Percentiles rank a stretch among this genome's conserved stretches.
Evolutionary conservation across 257 asterid species (phyloP).

Genomic region (Marsdenia floribunda): DNA sequence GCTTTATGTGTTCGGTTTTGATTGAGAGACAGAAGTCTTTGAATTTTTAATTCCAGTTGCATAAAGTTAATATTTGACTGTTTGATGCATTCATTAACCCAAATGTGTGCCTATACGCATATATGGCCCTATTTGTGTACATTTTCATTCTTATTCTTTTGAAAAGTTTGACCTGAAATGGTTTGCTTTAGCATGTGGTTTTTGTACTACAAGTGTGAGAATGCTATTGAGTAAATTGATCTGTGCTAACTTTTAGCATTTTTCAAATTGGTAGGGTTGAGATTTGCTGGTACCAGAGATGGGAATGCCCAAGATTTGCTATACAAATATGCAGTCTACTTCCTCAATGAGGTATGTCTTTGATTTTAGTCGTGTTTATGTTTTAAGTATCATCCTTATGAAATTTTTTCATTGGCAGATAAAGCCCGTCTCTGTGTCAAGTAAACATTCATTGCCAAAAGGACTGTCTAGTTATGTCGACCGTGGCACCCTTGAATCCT

Average conservation of each 20-base stretch:
- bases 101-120: background rate
- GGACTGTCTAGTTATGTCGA: slow-evolving; percentile 76
- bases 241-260: background rate
- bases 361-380: slow-evolving; percentile 20
- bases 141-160: background rate
- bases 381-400: slow-evolving; percentile 13
- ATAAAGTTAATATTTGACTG: background rate
- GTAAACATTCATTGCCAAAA: slow-evolving; percentile 54
- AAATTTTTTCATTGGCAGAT: slow-evolving; percentile 51
- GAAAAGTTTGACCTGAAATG: background rate
- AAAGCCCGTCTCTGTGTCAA: slow-evolving; percentile 62
- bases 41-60: background rate
- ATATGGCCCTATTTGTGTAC: background rate
- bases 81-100: background rate
- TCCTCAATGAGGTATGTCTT: slow-evolving; percentile 76
- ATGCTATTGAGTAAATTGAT: background rate
- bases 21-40: background rate
- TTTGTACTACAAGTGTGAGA: background rate
- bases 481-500: slow-evolving; percentile 88
- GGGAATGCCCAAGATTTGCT: slow-evolving; percentile 88
- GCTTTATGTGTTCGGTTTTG: background rate
- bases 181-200: background rate
- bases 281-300: slow-evolving; percentile 96
- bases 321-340: slow-evolving; percentile 73
- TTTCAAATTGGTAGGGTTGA: slow-evolving; percentile 48